Evolutionary conservation across 805 yeast species (phyloP), one percentile per base, ranked within the genome.

Genomic region (Candida xiaguanensis): DNA sequence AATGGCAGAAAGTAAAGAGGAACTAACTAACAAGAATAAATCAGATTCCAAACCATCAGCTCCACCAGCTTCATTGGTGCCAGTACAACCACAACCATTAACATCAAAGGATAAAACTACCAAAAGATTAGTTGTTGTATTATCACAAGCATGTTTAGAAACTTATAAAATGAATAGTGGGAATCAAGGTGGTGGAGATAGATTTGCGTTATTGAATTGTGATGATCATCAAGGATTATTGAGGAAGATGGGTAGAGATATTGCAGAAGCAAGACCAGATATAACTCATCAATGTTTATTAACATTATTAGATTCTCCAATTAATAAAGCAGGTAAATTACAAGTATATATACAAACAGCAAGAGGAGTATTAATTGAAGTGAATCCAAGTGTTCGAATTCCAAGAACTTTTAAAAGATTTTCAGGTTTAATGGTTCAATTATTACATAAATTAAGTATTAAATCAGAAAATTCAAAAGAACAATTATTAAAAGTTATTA

Each of bases 231-330:
- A 93, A 67, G 97, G 97, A 12, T 71, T 91, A 38, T 70, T 93
- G 53, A 84, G 91, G 61, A 91, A 89, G 59, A 88, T 91, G 95
- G 95, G 95, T 38, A 79, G 98, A 58, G 98, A 93, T 58, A 91
- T 93, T 47, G 87, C 95, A 35, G 99, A 93, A 58, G 98, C 97
- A 6, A 80, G 99, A 63, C 99, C 99, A n/a, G 99, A 93, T 62
- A 93, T 93, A 55, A 93, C 99, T 31, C 99, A 93, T 60, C 99
- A 91, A 66, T 93, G 99, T 72, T 77, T 93, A 30, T 73, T 93
- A 63, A 91, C 99, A 3, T 72, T 93, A 48, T 72, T 93, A 53
- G 99, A 93, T 62, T 87, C 96, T n/a, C 99, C 99, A 31, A 85
- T 93, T 54, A 93, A 93, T 70, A 93, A 93, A 65, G 98, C 97